Percentiles rank a stretch among this genome's conserved stretches.
Conservation (phyloP, 2,329 filamentous ascomycete species). For the Sporothrix dimorphospora region DNA sequence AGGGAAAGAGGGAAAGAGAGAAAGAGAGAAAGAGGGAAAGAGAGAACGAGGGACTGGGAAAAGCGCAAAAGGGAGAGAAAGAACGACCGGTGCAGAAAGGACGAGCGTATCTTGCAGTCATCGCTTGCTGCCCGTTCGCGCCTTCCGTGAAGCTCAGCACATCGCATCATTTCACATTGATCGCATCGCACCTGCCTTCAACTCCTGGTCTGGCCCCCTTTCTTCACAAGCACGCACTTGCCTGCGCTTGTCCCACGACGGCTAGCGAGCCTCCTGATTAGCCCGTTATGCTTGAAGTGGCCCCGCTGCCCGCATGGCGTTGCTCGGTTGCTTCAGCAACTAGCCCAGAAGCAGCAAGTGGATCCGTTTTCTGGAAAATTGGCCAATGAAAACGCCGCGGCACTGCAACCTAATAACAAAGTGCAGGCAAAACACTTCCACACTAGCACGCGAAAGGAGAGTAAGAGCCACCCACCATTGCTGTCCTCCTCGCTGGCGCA, state of each 20-base stretch:
- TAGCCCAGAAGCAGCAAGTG: slow-evolving; percentile 28
- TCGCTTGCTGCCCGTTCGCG: background rate
- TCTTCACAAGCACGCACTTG: slow-evolving; percentile 2
- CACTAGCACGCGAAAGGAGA: background rate
- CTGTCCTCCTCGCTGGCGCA: slow-evolving; percentile 12
- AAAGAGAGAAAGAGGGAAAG: background rate
- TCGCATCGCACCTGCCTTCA: background rate
- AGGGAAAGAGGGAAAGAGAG: background rate
- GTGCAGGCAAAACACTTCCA: background rate
- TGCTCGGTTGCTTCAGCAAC: slow-evolving; percentile 33
- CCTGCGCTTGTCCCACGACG: slow-evolving; percentile 14
- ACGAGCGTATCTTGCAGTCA: too few relatives aligned
- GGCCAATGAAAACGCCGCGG: slow-evolving; percentile 16
- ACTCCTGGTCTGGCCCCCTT: slow-evolving; percentile 8
- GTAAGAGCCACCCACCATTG: background rate
- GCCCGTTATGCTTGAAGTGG: slow-evolving; percentile 22
- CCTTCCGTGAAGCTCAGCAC: background rate
- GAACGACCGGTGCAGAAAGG: too few relatives aligned
- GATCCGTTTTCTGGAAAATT: background rate
- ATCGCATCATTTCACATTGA: background rate
- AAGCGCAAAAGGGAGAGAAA: background rate
- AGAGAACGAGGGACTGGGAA: background rate
- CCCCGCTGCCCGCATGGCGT: slow-evolving; percentile 7
- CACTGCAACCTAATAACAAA: slow-evolving; percentile 11
- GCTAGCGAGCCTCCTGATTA: slow-evolving; percentile 24